Base-by-base conservation (phyloP, 371 early-diverging fungal genomes). In the Lichtheimia corymbifera region DNA sequence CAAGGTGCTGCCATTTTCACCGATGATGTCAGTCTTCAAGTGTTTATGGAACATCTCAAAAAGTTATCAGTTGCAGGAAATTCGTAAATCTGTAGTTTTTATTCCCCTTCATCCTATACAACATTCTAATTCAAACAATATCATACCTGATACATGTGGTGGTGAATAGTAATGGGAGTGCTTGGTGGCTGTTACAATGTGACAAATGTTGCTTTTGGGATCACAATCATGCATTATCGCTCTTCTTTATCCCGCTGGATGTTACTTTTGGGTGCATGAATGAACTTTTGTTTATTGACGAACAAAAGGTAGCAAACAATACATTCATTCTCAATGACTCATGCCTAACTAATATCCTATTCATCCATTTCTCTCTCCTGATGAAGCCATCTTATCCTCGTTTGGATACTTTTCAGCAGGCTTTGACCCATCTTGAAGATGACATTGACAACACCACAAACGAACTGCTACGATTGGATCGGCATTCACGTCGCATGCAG, bases 21-120 rank as follows among this genome's bases (percentile, higher is more conserved):
- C 12, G 99, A 99, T 63, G 99, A 99, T 79, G 99, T 99, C 64
- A 92, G 91, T 50, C 72, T 99, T 73, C 97, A 96, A 82, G 94
- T 95, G 62, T 99, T 99, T 74, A 92, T 97, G 92, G 93, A 94
- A 60, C 95, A 96, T 67, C 75, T 98, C 65, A 98, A 93, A 79
- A 96, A 95, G 86, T 64, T 80, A 59, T 71, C 77, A 52, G 80
- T 80, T 59, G 75, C 80, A 65, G 77, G 80, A 54, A 70, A 73
- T 35, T 80, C 80, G 60, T 77, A 70, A 68, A 9, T 35, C 1
- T 28, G 6, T 35, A 35, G 35, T 35, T 35, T 11, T 11, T 28
- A 4, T 7, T 7, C 4, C 35, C 35, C 11, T 35, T 35, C 35
- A 9, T 9, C 35, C 11, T 35, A 35, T 35, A 35, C 35, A 35